These are phyloP conservation scores for Thraustotheca clavata DNA, from an alignment of 352 stramenopile genomes.

Conservation along the genomic window DNA sequence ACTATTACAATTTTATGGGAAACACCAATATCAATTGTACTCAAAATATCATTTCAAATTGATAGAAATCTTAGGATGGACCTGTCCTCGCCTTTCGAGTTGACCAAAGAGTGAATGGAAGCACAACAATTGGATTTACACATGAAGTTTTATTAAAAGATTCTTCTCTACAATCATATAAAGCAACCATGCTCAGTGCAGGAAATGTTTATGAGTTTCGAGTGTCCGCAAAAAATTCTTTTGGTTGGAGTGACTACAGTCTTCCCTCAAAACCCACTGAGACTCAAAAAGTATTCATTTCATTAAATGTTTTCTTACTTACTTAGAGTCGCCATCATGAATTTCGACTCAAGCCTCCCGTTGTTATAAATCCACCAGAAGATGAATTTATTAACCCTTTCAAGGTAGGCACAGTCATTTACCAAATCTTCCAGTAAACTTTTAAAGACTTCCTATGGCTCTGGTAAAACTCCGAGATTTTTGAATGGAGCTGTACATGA, in stretches of 20 bases:
- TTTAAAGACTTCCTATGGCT: conserved; percentile 39
- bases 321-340: conserved; percentile 16
- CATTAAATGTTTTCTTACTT: neutral
- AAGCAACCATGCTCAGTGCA: conserved; percentile 57
- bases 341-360: conserved; percentile 1
- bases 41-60: neutral
- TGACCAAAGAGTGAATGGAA: conserved; percentile 49
- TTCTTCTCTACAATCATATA: conserved; percentile 20
- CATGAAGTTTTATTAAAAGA: conserved; percentile 36
- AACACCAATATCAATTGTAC: conserved; percentile 13
- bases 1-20: conserved; percentile 47
- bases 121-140: conserved; percentile 42
- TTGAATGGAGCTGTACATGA: conserved; percentile 34
- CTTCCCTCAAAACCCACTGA: conserved; percentile 46
- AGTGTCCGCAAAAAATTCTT: conserved; percentile 51
- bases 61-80: conserved; percentile 15
- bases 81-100: conserved; percentile 47
- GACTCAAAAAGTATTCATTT: conserved; percentile 28
- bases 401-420: conserved; percentile 11
- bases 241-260: conserved; percentile 64
- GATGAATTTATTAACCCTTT: conserved; percentile 14
- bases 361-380: conserved; percentile 2
- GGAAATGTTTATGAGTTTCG: conserved; percentile 81
- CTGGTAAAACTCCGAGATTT: conserved; percentile 55
- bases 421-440: too few species aligned